phyloP scores from a whole-genome alignment of 2,329 filamentous ascomycete genomes.

The Colletotrichum sp. region DNA sequence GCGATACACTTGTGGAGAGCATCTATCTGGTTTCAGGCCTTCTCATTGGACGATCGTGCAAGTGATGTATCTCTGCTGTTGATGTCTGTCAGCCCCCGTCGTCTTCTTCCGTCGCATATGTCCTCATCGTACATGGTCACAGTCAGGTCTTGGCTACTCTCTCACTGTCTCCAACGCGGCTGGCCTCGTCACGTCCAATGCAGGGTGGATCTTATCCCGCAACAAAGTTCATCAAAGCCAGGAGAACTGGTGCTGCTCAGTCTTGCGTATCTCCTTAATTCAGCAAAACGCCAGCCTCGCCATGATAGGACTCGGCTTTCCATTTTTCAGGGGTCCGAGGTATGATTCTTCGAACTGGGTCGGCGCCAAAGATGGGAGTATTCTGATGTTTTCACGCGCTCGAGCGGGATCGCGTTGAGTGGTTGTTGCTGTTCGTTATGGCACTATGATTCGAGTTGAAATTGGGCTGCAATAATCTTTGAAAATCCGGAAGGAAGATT shows the following conservation, averaged over 20 bases:
- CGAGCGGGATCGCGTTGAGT: neutral
- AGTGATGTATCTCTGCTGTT: neutral
- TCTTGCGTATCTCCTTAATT: neutral
- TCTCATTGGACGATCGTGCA: neutral
- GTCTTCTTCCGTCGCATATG: neutral
- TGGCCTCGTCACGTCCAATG: neutral
- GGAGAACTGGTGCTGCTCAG: neutral
- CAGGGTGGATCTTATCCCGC: neutral
- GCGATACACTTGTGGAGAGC: neutral
- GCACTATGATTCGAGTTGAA: neutral
- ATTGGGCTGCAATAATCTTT: neutral
- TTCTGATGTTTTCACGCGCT: neutral
- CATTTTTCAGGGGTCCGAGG: neutral
- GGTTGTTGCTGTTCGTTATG: neutral
- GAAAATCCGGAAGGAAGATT: rapidly evolving
- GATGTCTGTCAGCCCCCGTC: rapidly evolving
- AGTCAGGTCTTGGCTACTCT: neutral
- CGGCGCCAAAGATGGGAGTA: neutral
- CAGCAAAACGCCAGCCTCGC: neutral
- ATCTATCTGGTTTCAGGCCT: neutral
- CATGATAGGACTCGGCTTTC: neutral
- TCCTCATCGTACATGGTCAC: neutral
- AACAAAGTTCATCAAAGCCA: neutral
- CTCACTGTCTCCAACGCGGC: neutral
- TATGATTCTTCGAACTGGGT: rapidly evolving